Evolutionary conservation across 2,329 filamentous ascomycete genomes (phyloP).

Genomic region (Alternaria brassicicola): DNA sequence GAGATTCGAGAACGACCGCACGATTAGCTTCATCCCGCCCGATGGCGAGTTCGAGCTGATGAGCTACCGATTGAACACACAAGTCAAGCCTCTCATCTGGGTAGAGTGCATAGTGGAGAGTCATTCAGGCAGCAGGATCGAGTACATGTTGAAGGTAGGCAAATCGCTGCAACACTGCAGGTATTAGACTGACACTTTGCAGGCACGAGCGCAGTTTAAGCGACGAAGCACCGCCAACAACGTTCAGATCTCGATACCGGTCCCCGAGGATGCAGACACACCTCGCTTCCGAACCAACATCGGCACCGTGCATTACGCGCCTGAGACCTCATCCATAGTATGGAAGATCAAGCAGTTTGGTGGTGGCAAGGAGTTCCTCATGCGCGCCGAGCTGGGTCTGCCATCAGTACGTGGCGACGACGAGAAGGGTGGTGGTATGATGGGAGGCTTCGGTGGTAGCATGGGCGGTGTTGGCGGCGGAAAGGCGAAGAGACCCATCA

Average conservation of each 20-base stretch:
- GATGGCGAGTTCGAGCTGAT: conserved; percentile 99
- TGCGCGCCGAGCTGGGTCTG: conserved; percentile 94
- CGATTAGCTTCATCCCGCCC: conserved; percentile 97
- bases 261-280: conserved; percentile 95
- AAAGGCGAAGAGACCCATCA: conserved; percentile 95
- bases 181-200: conserved; percentile 8
- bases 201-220: conserved; percentile 96
- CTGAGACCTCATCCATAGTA: conserved; percentile 95
- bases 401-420: conserved; percentile 95
- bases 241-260: conserved; percentile 95
- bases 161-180: too few relatives aligned
- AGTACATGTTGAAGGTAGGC: conserved; percentile 94
- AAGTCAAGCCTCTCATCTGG: conserved; percentile 98
- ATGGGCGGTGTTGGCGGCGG: conserved; percentile 84
- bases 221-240: conserved; percentile 97
- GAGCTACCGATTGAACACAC: conserved; percentile 98
- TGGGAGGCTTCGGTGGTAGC: conserved; percentile 92
- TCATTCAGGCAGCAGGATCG: conserved; percentile 92
- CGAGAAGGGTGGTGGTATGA: conserved; percentile 96
- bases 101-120: conserved; percentile 97
- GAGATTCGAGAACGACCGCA: conserved; percentile 96
- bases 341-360: conserved; percentile 99
- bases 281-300: conserved; percentile 98
- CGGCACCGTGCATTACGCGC: conserved; percentile 94
- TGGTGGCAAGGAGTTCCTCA: conserved; percentile 96